Conservation (phyloP, 164 flowering plant species). For the Dillenia turbinata region DNA sequence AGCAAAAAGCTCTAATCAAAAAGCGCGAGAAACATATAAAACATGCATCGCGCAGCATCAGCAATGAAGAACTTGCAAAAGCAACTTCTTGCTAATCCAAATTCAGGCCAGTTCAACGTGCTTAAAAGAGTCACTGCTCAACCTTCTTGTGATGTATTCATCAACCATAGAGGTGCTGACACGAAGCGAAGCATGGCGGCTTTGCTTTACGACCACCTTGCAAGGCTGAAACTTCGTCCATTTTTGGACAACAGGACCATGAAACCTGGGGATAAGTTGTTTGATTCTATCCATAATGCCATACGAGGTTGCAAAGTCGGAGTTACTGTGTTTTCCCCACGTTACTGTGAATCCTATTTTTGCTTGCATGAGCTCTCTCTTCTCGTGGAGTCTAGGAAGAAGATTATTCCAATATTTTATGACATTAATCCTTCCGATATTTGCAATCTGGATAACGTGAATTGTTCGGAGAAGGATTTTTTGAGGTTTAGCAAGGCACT, state of each 20-base stretch:
- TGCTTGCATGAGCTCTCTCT: conserved; percentile 62
- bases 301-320: conserved; percentile 40
- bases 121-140: conserved; percentile 1
- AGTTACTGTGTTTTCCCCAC: conserved; percentile 57
- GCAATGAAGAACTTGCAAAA: too few species aligned
- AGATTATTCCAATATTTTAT: conserved; percentile 51
- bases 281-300: conserved; percentile 35
- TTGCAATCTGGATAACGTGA: conserved; percentile 20
- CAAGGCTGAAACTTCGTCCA: conserved; percentile 21
- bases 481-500: conserved; percentile 29
- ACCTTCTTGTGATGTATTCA: conserved; percentile 50
- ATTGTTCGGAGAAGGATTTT: conserved; percentile 20
- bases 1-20: too few species aligned
- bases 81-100: neutral
- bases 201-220: conserved; percentile 38
- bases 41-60: too few species aligned
- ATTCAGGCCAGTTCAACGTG: neutral
- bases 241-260: conserved; percentile 59
- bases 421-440: conserved; percentile 69
- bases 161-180: conserved; percentile 54
- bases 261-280: conserved; percentile 64
- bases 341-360: conserved; percentile 53
- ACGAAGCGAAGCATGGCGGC: conserved; percentile 50
- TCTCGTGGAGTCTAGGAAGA: conserved; percentile 48
- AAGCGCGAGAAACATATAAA: too few species aligned